phyloP scores from a whole-genome alignment of 2,329 filamentous ascomycete species.

The Xylariomycetidae sp. region DNA sequence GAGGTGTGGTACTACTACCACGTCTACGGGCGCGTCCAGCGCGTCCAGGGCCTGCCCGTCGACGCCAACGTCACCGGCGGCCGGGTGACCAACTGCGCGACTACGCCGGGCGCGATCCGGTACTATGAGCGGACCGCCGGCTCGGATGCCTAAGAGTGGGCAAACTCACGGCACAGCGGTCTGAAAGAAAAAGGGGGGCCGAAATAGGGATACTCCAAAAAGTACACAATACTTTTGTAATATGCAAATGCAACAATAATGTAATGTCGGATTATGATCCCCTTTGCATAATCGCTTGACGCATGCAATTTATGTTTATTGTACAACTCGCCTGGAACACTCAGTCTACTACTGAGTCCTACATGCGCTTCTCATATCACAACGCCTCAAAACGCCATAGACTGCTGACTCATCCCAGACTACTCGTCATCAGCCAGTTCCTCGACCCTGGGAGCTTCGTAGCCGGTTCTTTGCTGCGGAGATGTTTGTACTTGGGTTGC shows the following conservation, averaged over 20 bases:
- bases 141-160: no score
- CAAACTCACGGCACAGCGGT: no score
- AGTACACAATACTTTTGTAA: no score
- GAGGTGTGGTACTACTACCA: constrained; percentile 67
- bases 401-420: constrained; percentile 12
- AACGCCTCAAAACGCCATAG: constrained; percentile 22
- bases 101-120: constrained; percentile 44
- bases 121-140: constrained; percentile 49
- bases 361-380: no score
- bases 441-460: constrained; percentile 49
- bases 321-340: no score
- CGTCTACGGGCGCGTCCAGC: constrained; percentile 53
- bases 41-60: constrained; percentile 39
- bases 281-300: no score
- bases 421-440: constrained; percentile 49
- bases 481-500: constrained; percentile 48
- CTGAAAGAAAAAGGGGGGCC: not conserved
- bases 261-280: no score
- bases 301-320: no score
- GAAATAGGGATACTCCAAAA: not conserved
- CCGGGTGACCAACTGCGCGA: constrained; percentile 50
- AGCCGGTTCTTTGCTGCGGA: constrained; percentile 30
- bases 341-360: no score
- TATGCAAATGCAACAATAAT: no score
- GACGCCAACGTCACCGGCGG: constrained; percentile 42